Conservation (phyloP, 2,329 filamentous ascomycete species). For the Kalmusia sp. region DNA sequence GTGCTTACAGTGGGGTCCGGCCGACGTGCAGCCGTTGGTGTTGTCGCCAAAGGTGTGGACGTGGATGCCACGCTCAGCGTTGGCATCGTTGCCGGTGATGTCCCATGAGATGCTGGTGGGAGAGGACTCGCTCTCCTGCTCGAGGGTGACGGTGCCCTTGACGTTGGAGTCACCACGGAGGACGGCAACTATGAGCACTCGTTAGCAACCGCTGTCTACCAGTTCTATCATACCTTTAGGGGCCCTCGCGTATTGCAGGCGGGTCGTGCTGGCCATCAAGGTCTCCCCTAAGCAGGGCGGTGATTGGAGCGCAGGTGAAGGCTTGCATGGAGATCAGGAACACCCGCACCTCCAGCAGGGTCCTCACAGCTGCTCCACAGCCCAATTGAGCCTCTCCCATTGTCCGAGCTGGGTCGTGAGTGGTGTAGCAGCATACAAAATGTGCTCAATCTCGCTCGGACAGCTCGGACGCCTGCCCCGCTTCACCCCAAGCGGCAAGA, state of each 20-base stretch:
- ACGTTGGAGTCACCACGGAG: constrained; percentile 98
- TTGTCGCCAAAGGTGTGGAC: constrained; percentile 99
- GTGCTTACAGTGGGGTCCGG: constrained; percentile 91
- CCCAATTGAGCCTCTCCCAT: constrained; percentile 27
- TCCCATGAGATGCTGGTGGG: constrained; percentile 91
- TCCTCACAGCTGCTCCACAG: constrained; percentile 23
- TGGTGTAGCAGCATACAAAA: constrained; percentile 48
- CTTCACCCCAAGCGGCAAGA: constrained; percentile 37
- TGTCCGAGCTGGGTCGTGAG: background rate
- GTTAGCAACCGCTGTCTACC: too few species aligned
- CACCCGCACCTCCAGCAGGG: constrained; percentile 27
- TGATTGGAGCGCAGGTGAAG: constrained; percentile 28
- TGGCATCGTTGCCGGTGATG: constrained; percentile 90
- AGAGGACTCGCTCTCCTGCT: constrained; percentile 82
- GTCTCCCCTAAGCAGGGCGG: constrained; percentile 22
- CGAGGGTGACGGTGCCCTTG: constrained; percentile 91
- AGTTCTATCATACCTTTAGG: background rate
- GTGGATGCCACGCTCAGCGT: constrained; percentile 97
- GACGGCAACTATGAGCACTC: constrained; percentile 75
- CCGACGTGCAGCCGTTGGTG: constrained; percentile 99
- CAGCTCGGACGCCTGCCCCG: constrained; percentile 40
- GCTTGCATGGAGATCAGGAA: constrained; percentile 3
- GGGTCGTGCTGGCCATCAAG: constrained; percentile 34
- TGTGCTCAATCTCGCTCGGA: constrained; percentile 66
- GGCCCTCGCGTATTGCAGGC: constrained; percentile 1